Conservation (phyloP, 352 stramenopile genomes). For the Albugo laibachii region DNA sequence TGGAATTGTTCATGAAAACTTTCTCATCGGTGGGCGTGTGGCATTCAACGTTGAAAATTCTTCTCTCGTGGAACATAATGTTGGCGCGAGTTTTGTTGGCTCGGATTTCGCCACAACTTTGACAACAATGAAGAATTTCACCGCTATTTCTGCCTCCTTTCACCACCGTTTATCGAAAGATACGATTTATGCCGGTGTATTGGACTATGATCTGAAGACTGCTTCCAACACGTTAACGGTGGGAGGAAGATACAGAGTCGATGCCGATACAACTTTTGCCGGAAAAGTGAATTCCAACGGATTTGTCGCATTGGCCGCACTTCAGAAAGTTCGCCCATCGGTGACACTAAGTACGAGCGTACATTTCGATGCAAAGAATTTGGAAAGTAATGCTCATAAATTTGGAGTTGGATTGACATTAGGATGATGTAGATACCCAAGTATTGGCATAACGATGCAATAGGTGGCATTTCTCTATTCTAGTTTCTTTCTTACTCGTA, state of each 20-base stretch:
- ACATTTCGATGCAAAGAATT: slow-evolving; percentile 74
- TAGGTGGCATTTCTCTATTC: not conserved
- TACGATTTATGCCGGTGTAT: slow-evolving; percentile 51
- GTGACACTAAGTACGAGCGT: slow-evolving; percentile 54
- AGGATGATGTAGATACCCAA: slow-evolving; percentile 18
- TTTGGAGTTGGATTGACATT: slow-evolving; percentile 61
- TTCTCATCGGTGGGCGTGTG: slow-evolving; percentile 40
- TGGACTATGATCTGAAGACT: slow-evolving; percentile 74
- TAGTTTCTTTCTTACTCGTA: not conserved
- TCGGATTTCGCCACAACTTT: slow-evolving; percentile 47
- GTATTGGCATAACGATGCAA: not conserved
- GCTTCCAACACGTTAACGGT: slow-evolving; percentile 60
- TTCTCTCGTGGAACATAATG: slow-evolving; percentile 55
- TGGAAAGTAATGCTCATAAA: slow-evolving; percentile 71
- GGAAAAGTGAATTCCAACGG: slow-evolving; percentile 72
- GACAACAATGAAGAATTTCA: slow-evolving; percentile 71
- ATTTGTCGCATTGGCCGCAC: slow-evolving; percentile 48
- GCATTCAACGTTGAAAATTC: slow-evolving; percentile 73
- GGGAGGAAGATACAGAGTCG: slow-evolving; percentile 52
- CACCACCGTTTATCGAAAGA: slow-evolving; percentile 62
- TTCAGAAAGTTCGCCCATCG: slow-evolving; percentile 61
- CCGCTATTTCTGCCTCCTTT: slow-evolving; percentile 52
- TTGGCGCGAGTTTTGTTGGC: slow-evolving; percentile 45
- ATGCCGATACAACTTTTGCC: slow-evolving; percentile 55
- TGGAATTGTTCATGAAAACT: slow-evolving; percentile 36